Conservation (phyloP, 2,329 filamentous ascomycete genomes). For the Macrophomina tecta region DNA sequence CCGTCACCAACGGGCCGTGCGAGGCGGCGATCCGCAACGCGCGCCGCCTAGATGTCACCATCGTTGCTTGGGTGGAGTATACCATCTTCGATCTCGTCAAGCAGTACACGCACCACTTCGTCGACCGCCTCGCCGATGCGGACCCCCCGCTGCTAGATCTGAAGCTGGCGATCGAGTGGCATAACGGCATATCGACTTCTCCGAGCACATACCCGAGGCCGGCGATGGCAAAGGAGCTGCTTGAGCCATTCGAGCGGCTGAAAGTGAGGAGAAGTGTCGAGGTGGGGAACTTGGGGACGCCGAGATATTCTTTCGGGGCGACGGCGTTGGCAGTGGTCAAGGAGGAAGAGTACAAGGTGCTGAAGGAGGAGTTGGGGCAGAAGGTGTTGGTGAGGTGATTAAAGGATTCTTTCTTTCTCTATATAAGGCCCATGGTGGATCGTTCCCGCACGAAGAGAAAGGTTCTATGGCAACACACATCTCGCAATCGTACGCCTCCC, state of each 20-base stretch:
- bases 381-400: neutral
- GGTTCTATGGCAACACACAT: too few relatives aligned
- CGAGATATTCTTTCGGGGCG: slow-evolving; percentile 14
- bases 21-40: neutral
- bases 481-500: too few relatives aligned
- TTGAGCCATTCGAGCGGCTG: slow-evolving; percentile 8
- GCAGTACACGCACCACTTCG: neutral
- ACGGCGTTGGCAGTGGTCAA: neutral
- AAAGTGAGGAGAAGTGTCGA: neutral
- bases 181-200: slow-evolving; percentile 20
- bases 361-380: slow-evolving; percentile 11
- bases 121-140: neutral
- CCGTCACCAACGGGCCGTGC: neutral
- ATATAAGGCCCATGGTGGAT: too few relatives aligned
- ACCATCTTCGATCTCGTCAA: slow-evolving; percentile 2
- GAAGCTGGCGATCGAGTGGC: slow-evolving; percentile 11
- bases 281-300: slow-evolving; percentile 7
- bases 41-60: neutral
- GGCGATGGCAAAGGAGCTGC: slow-evolving; percentile 9
- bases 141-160: neutral
- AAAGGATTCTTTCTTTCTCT: too few relatives aligned
- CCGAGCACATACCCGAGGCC: slow-evolving; percentile 2
- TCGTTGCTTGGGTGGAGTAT: slow-evolving; percentile 20
- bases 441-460: too few relatives aligned
- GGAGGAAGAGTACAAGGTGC: slow-evolving; percentile 8